A percentile compares a stretch with the other conserved stretches of the same genome.
phyloP scores from a whole-genome alignment of 768 basidiomycete genomes.

The Amanita pallidorosea region DNA sequence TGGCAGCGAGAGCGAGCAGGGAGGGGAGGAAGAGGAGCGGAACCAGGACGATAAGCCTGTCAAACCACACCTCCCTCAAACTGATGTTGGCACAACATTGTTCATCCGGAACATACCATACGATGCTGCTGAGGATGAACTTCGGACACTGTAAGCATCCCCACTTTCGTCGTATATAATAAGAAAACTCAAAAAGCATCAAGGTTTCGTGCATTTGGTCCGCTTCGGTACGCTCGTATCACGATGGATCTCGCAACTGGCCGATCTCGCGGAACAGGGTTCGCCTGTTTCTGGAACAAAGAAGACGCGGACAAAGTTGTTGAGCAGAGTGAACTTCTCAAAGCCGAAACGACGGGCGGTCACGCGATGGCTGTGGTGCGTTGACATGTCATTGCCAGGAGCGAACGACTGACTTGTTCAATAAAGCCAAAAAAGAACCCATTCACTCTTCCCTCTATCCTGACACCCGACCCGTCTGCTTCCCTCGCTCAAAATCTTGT shows the following conservation, averaged over 20 bases:
- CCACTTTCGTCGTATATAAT: background rate
- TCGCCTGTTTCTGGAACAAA: constrained; percentile 94
- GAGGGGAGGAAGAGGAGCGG: constrained; percentile 10
- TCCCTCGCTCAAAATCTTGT: constrained; percentile 74
- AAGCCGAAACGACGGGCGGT: constrained; percentile 48
- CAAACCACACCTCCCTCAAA: constrained; percentile 66
- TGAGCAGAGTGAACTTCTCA: constrained; percentile 65
- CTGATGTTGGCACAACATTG: constrained; percentile 83
- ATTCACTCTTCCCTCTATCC: constrained; percentile 77
- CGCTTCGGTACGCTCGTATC: constrained; percentile 87
- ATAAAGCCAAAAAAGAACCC: constrained; percentile 65
- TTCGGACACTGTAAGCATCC: constrained; percentile 62
- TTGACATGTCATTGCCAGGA: constrained; percentile 8
- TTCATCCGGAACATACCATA: constrained; percentile 94
- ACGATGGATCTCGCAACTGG: constrained; percentile 76
- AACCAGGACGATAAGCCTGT: constrained; percentile 31
- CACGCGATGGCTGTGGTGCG: constrained; percentile 5
- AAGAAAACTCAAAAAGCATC: constrained; percentile 1
- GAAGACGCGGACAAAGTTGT: constrained; percentile 83
- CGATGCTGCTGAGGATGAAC: constrained; percentile 85
- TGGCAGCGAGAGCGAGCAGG: constrained; percentile 20
- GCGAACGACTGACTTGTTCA: background rate
- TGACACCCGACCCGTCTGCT: constrained; percentile 90
- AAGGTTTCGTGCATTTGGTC: constrained; percentile 88
- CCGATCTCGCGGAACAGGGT: constrained; percentile 89